Evolutionary conservation across 2,329 filamentous ascomycete species (phyloP).

Genomic region (Fusarium tupiense): DNA sequence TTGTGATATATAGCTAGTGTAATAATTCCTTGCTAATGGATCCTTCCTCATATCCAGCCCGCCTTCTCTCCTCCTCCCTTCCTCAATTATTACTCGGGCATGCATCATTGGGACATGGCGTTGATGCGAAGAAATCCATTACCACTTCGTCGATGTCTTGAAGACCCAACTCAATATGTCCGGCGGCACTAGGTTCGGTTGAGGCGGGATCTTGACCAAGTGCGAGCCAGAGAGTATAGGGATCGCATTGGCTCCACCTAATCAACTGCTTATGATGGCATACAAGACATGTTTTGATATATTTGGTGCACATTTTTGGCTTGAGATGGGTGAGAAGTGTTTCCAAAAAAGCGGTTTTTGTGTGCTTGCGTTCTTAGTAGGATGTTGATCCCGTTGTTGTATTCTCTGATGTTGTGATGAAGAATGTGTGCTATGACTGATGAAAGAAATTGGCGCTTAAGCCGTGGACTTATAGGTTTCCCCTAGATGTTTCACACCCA

Average conservation of each 20-base stretch:
- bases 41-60: background rate
- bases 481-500: too few species aligned
- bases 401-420: background rate
- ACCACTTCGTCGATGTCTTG: background rate
- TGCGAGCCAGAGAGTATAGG: background rate
- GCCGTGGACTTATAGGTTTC: background rate
- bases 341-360: fast-evolving
- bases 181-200: background rate
- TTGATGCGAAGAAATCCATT: fast-evolving
- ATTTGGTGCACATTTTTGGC: background rate
- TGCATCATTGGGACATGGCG: background rate
- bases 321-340: background rate
- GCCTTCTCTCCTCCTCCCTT: background rate
- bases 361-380: fast-evolving
- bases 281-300: background rate
- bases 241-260: background rate
- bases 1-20: background rate
- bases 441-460: background rate
- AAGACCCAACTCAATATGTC: background rate
- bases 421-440: background rate
- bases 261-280: background rate
- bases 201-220: too few species aligned
- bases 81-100: background rate
- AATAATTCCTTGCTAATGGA: background rate
- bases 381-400: background rate